Evolutionary conservation across 2,329 filamentous ascomycete genomes (phyloP).

Genomic region (Fonsecaea pugnacius): DNA sequence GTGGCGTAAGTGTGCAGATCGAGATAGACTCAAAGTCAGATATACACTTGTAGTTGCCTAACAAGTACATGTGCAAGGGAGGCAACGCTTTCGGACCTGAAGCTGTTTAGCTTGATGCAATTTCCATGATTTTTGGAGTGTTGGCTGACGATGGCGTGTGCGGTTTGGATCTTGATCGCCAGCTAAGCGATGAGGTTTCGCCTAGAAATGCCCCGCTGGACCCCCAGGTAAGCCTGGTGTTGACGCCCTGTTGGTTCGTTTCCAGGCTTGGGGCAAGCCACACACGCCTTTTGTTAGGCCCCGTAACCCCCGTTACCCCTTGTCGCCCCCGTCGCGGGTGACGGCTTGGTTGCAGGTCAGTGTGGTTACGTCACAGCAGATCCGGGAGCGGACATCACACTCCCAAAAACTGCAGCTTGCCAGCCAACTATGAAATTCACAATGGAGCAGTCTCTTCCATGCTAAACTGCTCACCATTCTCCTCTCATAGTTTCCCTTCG

Average conservation of each 20-base stretch:
- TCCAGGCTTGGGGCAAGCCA: slow-evolving; percentile 13
- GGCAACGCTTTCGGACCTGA: background rate
- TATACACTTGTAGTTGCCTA: background rate
- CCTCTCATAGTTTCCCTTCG: background rate
- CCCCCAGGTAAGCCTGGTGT: background rate
- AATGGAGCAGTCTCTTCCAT: background rate
- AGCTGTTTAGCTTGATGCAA: slow-evolving; percentile 2
- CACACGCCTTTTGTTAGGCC: slow-evolving; percentile 4
- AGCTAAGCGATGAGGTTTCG: slow-evolving; percentile 14
- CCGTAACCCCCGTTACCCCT: background rate
- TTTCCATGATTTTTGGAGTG: slow-evolving; percentile 12
- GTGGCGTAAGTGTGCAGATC: background rate
- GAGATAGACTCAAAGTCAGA: background rate
- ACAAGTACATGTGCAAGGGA: background rate
- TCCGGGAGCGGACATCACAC: slow-evolving; percentile 10
- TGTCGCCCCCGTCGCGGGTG: background rate
- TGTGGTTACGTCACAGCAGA: slow-evolving; percentile 16
- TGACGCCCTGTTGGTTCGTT: slow-evolving; percentile 8
- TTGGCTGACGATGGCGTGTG: slow-evolving; percentile 8
- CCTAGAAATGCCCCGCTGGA: slow-evolving; percentile 6
- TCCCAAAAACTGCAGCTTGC: background rate
- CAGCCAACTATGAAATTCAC: slow-evolving; percentile 6
- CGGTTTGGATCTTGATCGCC: slow-evolving; percentile 16
- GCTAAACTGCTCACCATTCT: background rate
- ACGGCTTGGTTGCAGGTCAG: background rate